These are phyloP conservation scores for Emmonsia crescens DNA, from an alignment of 2,329 filamentous ascomycete species.

Conservation along the genomic window DNA sequence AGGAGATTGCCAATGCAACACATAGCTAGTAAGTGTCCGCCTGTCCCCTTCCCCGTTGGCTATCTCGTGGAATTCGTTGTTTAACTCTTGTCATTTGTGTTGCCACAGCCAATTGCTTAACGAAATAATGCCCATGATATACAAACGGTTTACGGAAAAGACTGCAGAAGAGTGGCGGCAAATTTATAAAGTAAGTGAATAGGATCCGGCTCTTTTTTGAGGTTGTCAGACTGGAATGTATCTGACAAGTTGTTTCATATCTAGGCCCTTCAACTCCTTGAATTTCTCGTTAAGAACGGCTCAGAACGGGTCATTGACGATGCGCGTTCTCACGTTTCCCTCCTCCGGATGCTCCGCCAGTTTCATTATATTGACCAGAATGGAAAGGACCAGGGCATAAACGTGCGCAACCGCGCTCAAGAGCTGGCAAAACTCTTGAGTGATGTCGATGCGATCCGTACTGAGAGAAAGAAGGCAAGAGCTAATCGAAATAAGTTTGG, in stretches of 20 bases:
- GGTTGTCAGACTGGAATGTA: background rate
- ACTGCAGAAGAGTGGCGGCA: constrained; percentile 96
- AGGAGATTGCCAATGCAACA: constrained; percentile 95
- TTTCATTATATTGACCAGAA: constrained; percentile 96
- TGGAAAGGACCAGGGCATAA: constrained; percentile 96
- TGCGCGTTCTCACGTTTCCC: constrained; percentile 83
- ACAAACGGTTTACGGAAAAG: constrained; percentile 98
- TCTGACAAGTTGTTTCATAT: background rate
- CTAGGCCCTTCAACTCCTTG: constrained; percentile 69
- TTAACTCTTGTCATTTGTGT: constrained; percentile 6
- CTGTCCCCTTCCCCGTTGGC: background rate
- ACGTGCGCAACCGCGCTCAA: constrained; percentile 92
- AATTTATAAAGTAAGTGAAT: constrained; percentile 72
- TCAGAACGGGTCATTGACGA: constrained; percentile 97
- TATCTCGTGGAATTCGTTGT: constrained; percentile 8
- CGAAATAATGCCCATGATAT: constrained; percentile 99
- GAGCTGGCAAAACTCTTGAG: constrained; percentile 87
- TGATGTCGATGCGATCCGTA: constrained; percentile 49
- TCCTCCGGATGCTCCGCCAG: constrained; percentile 95
- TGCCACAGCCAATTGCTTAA: constrained; percentile 73
- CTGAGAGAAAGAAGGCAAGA: constrained; percentile 75
- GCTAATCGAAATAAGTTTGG: constrained; percentile 88
- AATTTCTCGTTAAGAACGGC: constrained; percentile 78
- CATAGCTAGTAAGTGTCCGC: constrained; percentile 76
- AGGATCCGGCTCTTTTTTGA: background rate